These are phyloP conservation scores for Penicillium hesseltinei DNA, from an alignment of 2,329 filamentous ascomycete species.

Conservation along the genomic window DNA sequence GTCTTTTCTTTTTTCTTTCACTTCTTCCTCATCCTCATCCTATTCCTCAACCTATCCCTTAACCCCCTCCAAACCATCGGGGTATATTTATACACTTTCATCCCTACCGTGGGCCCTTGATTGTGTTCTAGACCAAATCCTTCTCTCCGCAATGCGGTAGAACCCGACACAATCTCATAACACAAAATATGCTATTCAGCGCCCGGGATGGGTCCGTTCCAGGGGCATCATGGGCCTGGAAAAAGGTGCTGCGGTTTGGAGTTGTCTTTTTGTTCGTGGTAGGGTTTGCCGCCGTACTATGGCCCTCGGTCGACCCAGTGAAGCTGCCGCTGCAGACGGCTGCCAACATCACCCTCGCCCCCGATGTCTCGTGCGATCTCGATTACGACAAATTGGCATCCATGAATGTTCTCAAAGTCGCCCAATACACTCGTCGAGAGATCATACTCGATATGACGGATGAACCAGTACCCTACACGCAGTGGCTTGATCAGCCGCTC, in stretches of 20 bases:
- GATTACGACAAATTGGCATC: conserved; percentile 26
- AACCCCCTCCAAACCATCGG: neutral
- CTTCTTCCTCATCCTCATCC: conserved; percentile 1
- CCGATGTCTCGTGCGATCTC: conserved; percentile 29
- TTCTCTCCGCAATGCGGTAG: conserved; percentile 23
- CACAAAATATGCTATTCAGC: conserved; percentile 26
- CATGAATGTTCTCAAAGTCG: conserved; percentile 28
- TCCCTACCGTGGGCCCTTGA: conserved; percentile 4
- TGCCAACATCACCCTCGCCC: conserved; percentile 32
- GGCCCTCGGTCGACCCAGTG: conserved; percentile 24
- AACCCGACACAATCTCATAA: neutral
- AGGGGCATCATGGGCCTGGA: conserved; percentile 33
- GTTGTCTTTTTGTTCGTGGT: conserved; percentile 26
- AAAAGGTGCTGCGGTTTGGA: conserved; percentile 31
- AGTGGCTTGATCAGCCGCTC: conserved; percentile 29
- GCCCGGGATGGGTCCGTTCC: conserved; percentile 25
- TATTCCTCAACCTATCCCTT: neutral
- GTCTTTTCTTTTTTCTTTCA: conserved; percentile 7
- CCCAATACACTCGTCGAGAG: conserved; percentile 34
- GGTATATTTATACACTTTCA: conserved; percentile 3
- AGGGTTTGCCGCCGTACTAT: conserved; percentile 28
- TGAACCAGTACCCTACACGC: conserved; percentile 26
- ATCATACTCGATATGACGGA: conserved; percentile 24
- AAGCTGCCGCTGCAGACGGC: conserved; percentile 13
- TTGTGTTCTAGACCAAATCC: conserved; percentile 8